Evolutionary conservation across 2,329 filamentous ascomycete genomes (phyloP), one percentile per base, ranked within the genome.

Genomic region (Rosellinia necatrix): DNA sequence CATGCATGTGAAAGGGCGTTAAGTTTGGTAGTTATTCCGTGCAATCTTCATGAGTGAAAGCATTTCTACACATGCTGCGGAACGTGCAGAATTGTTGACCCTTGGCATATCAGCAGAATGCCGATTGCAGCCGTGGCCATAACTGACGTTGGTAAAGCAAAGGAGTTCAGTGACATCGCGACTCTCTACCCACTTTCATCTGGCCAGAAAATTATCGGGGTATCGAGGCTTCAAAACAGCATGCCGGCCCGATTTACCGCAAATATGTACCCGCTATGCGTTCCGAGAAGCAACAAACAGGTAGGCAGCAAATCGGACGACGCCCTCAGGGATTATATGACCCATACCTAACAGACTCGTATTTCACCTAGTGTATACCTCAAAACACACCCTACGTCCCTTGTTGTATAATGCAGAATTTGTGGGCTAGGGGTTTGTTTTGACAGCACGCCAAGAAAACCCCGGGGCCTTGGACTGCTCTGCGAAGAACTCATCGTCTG

Each of bases 371-470:
- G n/a, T n/a, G n/a, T n/a, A n/a, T n/a, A n/a, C n/a, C n/a, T n/a
- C n/a, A n/a, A n/a, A n/a, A n/a, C n/a, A n/a, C n/a, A n/a, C n/a
- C n/a, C n/a, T n/a, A n/a, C n/a, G n/a, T n/a, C n/a, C n/a, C n/a
- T n/a, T n/a, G n/a, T n/a, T n/a, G n/a, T 35, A 35, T 7, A 17
- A 51, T 51, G 19, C 27, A 17, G 37, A 47, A 53, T 47, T n/a
- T n/a, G 42, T 53, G 50, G 42, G 32, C 34, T 48, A 49, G 54
- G 49, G 43, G 37, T 10, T 27, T n/a, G n/a, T 49, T 53, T 37
- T 29, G 6, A 46, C 42, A 42, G n/a, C 44, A 38, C 17, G 49
- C 42, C 54, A 38, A 44, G 29, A 32, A 47, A 12, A 32, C 25
- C 49, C 47, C 30, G 27, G 15, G 29, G 21, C 15, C 22, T 44